Evolutionary conservation across 345 rosid species (phyloP), one percentile per base, ranked within the genome.

Genomic region (Melastoma malabathricum): DNA sequence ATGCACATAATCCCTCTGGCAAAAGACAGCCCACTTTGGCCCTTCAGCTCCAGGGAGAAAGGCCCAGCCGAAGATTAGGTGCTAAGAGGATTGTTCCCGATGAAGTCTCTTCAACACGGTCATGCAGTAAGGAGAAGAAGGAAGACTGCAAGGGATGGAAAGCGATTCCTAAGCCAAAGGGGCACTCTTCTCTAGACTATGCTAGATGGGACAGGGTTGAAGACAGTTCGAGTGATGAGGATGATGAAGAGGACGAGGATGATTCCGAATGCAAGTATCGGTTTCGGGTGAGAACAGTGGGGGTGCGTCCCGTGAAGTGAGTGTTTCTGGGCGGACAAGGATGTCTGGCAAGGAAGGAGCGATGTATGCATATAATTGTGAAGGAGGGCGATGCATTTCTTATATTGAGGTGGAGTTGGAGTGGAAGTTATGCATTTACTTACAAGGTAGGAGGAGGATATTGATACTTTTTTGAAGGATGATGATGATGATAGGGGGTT

Each of bases 151-250:
- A 69, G 18, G 98, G 82, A 54, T 90, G 96, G 98, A 77, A 81
- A 72, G 75, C 96, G 5, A 90, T 90, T 52, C 98, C 98, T 29
- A 90, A 83, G 68, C 94, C 98, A 15, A 90, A 90, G 81, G 98
- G 98, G 41, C 96, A 90, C 71, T 81, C 98, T 1, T 39, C 96
- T 23, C 72, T 90, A 43, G 82, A 90, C 70, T 90, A 90, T 59
- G 86, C 76, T 4, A 76, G 96, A 29, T 90, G 98, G 96, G 77
- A 86, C 58, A 69, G 68, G 19, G 96, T 89, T 49, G 81, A 76
- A 59, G 84, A 81, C 58, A 79, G 75, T 55, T 86, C 96, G 2
- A 83, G 98, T 52, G 96, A 83, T 27, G 94, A 89, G 19, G 87
- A 80, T 2, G 80, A 79, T 0, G 87, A 81, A 0, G 83, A 71